Percentiles rank a stretch among this genome's conserved stretches.
phyloP scores from a whole-genome alignment of 805 yeast species.

The Starmerella bacillaris region DNA sequence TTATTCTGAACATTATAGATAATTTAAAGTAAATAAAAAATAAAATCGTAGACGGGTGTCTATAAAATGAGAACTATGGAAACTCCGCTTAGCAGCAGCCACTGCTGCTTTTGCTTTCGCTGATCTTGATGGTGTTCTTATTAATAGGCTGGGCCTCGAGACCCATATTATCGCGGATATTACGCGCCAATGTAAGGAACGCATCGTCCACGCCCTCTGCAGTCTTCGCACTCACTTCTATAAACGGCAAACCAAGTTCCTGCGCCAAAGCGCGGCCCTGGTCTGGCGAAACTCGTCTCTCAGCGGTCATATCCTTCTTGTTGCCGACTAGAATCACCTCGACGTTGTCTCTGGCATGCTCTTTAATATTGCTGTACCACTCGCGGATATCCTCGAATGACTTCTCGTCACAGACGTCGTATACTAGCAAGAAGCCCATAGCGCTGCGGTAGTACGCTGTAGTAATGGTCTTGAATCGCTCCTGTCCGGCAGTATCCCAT shows the following conservation, averaged over 20 bases:
- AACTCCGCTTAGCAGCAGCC: constrained; percentile 20
- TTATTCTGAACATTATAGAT: no score
- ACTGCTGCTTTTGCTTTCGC: constrained; percentile 13
- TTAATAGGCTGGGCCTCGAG: constrained; percentile 23
- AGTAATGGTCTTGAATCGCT: constrained; percentile 91
- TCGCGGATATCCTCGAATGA: constrained; percentile 82
- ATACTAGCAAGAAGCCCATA: constrained; percentile 90
- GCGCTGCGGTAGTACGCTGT: constrained; percentile 98
- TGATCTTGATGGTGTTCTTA: constrained; percentile 20
- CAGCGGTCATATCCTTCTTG: constrained; percentile 78
- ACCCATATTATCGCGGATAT: constrained; percentile 63
- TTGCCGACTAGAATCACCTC: constrained; percentile 88
- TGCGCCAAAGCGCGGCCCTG: constrained; percentile 82
- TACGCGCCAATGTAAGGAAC: constrained; percentile 71
- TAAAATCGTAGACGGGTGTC: no score
- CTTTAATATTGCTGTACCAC: constrained; percentile 91
- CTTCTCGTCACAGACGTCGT: constrained; percentile 93
- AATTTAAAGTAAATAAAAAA: no score
- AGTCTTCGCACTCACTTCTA: constrained; percentile 93
- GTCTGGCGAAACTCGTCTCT: constrained; percentile 71
- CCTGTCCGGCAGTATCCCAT: constrained; percentile 99
- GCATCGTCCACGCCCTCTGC: constrained; percentile 83
- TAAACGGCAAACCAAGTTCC: constrained; percentile 72
- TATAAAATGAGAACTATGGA: not conserved
- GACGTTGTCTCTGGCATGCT: constrained; percentile 92